These are phyloP conservation scores for Nakazawaea wyomingensis DNA, from an alignment of 805 yeast species.

Conservation along the genomic window DNA sequence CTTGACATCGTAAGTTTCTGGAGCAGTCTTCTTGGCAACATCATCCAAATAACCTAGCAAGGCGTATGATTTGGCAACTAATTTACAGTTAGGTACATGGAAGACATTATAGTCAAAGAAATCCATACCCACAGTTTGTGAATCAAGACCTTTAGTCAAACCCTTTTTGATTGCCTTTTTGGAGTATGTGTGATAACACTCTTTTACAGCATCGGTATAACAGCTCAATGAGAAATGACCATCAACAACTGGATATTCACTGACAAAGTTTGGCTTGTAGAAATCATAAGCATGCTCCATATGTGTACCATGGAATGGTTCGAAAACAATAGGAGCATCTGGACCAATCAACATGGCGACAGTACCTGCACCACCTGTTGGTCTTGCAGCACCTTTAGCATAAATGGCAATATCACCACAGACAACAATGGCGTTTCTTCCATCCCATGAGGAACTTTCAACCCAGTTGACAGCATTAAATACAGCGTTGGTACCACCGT, in stretches of 20 bases:
- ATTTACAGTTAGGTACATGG: slow-evolving; percentile 98
- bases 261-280: slow-evolving; percentile 94
- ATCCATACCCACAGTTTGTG: slow-evolving; percentile 60
- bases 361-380: slow-evolving; percentile 99
- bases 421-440: slow-evolving; percentile 94
- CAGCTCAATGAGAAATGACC: slow-evolving; percentile 94
- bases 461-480: slow-evolving; percentile 94
- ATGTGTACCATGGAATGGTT: slow-evolving; percentile 81
- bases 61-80: slow-evolving; percentile 89
- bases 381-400: slow-evolving; percentile 96
- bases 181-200: slow-evolving; percentile 78
- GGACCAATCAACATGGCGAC: slow-evolving; percentile 95
- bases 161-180: slow-evolving; percentile 60
- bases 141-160: slow-evolving; percentile 37
- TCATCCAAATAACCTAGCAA: slow-evolving; percentile 75
- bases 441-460: slow-evolving; percentile 96
- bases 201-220: slow-evolving; percentile 89
- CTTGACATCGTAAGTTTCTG: slow-evolving; percentile 79
- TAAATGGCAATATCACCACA: slow-evolving; percentile 98
- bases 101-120: slow-evolving; percentile 89
- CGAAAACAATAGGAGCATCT: slow-evolving; percentile 94
- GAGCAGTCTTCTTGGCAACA: slow-evolving; percentile 46
- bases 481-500: slow-evolving; percentile 96
- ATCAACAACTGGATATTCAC: slow-evolving; percentile 95
- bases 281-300: slow-evolving; percentile 98